These are phyloP conservation scores for Aureobasidium sp. DNA, from an alignment of 2,329 filamentous ascomycete species.

Conservation along the genomic window DNA sequence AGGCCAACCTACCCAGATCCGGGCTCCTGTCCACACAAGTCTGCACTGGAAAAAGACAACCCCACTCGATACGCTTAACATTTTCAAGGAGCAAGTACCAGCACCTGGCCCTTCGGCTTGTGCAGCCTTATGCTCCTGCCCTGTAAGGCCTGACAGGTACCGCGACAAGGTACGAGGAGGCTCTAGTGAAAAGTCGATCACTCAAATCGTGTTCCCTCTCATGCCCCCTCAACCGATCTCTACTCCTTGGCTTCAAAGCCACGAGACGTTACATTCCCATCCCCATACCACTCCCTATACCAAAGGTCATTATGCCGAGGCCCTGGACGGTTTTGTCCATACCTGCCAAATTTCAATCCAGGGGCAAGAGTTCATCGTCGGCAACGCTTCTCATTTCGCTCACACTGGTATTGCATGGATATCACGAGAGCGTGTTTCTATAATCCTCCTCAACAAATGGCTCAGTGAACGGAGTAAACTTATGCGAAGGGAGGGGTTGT, in stretches of 20 bases:
- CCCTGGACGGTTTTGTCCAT: not conserved
- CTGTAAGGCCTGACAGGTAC: constrained; percentile 1
- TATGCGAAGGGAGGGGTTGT: constrained; percentile 7
- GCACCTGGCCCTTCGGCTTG: not conserved
- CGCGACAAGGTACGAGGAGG: not conserved
- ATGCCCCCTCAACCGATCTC: constrained; percentile 2
- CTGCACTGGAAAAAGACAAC: not conserved
- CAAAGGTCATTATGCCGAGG: not conserved
- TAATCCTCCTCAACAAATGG: constrained; percentile 8
- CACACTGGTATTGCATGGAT: constrained; percentile 8
- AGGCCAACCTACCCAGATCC: constrained; percentile 10
- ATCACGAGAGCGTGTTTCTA: constrained; percentile 10
- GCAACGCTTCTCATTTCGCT: constrained; percentile 10
- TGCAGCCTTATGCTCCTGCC: constrained; percentile 11
- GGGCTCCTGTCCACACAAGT: not conserved
- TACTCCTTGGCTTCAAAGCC: not conserved
- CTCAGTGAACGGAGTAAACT: not conserved
- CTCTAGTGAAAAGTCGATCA: not conserved
- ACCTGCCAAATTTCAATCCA: constrained; percentile 14
- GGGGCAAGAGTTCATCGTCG: constrained; percentile 14
- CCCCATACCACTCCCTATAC: constrained; percentile 9
- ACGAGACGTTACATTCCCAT: constrained; percentile 5
- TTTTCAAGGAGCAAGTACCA: not conserved
- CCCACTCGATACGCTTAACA: constrained; percentile 9
- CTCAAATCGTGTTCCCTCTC: not conserved